Percentiles rank a stretch among this genome's conserved stretches.
Conservation (phyloP, 2,329 filamentous ascomycete species). For the Scolecobasidium constrictum region DNA sequence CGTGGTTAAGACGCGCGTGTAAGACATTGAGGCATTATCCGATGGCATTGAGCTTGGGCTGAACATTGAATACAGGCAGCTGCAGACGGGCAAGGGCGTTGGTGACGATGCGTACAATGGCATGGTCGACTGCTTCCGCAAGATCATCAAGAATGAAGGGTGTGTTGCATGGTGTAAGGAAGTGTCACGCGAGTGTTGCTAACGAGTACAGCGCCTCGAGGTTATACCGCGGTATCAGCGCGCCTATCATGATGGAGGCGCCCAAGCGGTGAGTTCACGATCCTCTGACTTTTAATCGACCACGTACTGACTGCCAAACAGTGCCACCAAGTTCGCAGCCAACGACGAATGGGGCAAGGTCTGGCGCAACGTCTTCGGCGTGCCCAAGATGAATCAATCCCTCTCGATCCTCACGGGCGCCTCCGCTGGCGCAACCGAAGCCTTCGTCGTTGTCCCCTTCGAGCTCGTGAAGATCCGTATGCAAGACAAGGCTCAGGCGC, state of each 20-base stretch:
- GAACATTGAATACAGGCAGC: constrained; percentile 48
- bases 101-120: constrained; percentile 85
- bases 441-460: constrained; percentile 95
- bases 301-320: constrained; percentile 16
- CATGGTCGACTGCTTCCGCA: constrained; percentile 96
- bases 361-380: constrained; percentile 79
- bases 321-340: constrained; percentile 96
- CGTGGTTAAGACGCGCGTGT: constrained; percentile 97
- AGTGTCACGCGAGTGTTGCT: not conserved
- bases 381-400: constrained; percentile 78
- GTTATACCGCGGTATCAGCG: constrained; percentile 89
- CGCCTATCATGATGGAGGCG: constrained; percentile 96
- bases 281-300: constrained; percentile 1
- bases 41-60: not conserved
- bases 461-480: constrained; percentile 97
- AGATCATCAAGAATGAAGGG: constrained; percentile 96
- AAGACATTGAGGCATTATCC: constrained; percentile 32
- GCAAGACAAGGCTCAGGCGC: constrained; percentile 86
- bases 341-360: constrained; percentile 97
- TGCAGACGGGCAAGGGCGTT: constrained; percentile 63
- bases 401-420: constrained; percentile 90
- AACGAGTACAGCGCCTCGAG: constrained; percentile 56
- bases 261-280: constrained; percentile 53
- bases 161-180: constrained; percentile 38
- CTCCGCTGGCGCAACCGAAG: constrained; percentile 86